Evolutionary conservation across 2,329 filamentous ascomycete genomes (phyloP).

Genomic region (Cucurbitaria berberidis): DNA sequence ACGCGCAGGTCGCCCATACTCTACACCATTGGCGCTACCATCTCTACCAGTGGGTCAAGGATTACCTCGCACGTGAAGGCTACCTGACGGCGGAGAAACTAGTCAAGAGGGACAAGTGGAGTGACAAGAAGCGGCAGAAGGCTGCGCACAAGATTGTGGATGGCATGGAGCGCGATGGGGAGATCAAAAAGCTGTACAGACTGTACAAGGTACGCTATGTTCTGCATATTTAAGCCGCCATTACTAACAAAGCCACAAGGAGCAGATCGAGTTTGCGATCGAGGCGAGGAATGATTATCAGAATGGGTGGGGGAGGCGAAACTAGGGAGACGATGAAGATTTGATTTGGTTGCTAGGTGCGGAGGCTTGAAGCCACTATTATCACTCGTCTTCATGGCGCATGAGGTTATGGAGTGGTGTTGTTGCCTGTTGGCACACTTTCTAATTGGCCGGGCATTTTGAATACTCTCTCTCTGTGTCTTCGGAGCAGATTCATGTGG

Average conservation of each 20-base stretch:
- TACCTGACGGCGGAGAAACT: conserved; percentile 65
- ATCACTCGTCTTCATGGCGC: background rate
- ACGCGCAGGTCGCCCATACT: conserved; percentile 72
- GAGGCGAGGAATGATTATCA: conserved; percentile 39
- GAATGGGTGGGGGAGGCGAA: conserved; percentile 24
- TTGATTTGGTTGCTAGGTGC: background rate
- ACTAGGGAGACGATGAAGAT: background rate
- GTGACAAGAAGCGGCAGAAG: conserved; percentile 63
- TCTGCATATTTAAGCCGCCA: too few species aligned
- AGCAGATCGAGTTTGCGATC: conserved; percentile 54
- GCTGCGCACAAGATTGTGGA: conserved; percentile 70
- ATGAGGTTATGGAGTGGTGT: background rate
- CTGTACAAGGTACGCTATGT: too few species aligned
- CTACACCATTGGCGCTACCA: conserved; percentile 78
- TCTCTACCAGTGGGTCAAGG: conserved; percentile 74
- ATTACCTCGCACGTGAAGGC: conserved; percentile 64
- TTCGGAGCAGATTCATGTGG: too few species aligned
- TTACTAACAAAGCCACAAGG: too few species aligned
- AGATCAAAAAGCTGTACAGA: conserved; percentile 66
- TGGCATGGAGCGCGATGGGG: conserved; percentile 64
- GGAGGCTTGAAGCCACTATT: background rate
- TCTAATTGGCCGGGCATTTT: background rate
- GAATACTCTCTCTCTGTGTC: background rate
- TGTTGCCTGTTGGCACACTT: background rate
- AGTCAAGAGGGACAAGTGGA: conserved; percentile 66